Conservation (phyloP, 805 yeast genomes). For the Suhomyces faveliae region DNA sequence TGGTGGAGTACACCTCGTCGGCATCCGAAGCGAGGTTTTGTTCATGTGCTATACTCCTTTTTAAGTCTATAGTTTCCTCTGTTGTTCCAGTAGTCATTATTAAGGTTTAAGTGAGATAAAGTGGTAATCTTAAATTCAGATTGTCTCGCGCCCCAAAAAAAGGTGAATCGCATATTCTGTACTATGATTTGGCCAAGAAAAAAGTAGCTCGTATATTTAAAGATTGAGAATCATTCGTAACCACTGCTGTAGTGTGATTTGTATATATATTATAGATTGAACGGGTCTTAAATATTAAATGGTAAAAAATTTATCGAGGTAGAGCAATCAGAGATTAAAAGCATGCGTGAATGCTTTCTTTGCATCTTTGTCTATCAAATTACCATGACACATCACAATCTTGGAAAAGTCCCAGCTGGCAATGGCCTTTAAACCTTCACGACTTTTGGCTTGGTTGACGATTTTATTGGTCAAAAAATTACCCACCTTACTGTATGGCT, state of each 20-base stretch:
- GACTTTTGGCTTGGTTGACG: constrained; percentile 16
- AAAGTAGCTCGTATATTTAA: background rate
- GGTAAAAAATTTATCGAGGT: background rate
- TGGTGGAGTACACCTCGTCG: background rate
- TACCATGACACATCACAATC: constrained; percentile 43
- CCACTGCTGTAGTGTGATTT: background rate
- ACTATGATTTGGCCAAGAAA: background rate
- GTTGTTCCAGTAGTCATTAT: background rate
- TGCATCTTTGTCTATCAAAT: constrained; percentile 44
- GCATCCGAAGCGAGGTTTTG: background rate
- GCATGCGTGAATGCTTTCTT: constrained; percentile 24
- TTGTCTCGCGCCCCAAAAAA: background rate
- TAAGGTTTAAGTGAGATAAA: background rate
- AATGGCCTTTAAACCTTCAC: constrained; percentile 19
- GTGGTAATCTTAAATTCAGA: background rate
- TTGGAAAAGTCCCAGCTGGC: constrained; percentile 24
- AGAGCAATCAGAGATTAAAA: constrained; percentile 8
- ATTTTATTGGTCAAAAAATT: constrained; percentile 24
- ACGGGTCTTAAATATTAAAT: background rate
- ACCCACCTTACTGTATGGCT: constrained; percentile 42
- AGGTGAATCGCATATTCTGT: too few species aligned
- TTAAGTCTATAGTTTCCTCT: background rate
- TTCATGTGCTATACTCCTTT: background rate
- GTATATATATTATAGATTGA: background rate
- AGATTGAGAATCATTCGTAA: background rate